Evolutionary conservation across 2,329 filamentous ascomycete species (phyloP).

Genomic region (Aspergillus hortae): DNA sequence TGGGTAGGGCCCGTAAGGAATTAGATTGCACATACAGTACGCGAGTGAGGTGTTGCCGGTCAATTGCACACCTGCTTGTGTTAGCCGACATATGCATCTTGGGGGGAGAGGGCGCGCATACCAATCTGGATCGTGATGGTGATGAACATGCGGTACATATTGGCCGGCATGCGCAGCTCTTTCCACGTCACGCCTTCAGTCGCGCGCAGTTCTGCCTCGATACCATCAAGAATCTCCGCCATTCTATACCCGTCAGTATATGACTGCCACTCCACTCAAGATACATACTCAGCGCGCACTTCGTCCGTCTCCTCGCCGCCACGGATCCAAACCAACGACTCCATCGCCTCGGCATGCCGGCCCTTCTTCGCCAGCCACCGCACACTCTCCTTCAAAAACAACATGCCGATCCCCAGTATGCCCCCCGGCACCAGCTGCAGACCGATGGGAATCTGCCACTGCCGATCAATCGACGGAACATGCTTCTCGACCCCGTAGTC

Average conservation of each 20-base stretch:
- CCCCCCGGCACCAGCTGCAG: constrained; percentile 49
- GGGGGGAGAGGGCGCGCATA: background rate
- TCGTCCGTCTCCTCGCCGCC: constrained; percentile 22
- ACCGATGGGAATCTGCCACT: constrained; percentile 50
- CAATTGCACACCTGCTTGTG: constrained; percentile 33
- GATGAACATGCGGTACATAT: constrained; percentile 46
- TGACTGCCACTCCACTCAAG: too few species aligned
- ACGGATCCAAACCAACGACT: constrained; percentile 50
- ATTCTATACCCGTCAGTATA: constrained; percentile 44
- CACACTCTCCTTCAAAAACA: constrained; percentile 47
- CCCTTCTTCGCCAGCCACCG: constrained; percentile 50
- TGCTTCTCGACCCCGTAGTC: constrained; percentile 48
- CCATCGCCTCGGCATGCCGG: constrained; percentile 45
- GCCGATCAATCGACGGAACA: constrained; percentile 35
- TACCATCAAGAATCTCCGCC: constrained; percentile 26
- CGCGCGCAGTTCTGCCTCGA: constrained; percentile 22
- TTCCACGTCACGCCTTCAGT: constrained; percentile 48
- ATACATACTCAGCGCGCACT: constrained; percentile 11
- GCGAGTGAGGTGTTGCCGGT: constrained; percentile 51
- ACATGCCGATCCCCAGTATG: constrained; percentile 47
- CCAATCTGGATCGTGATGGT: constrained; percentile 48
- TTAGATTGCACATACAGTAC: constrained; percentile 26
- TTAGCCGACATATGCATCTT: background rate
- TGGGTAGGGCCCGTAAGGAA: background rate
- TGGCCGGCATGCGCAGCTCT: constrained; percentile 45